Evolutionary conservation across 2,329 filamentous ascomycete genomes (phyloP).

Genomic region (Xylaria multiplex): DNA sequence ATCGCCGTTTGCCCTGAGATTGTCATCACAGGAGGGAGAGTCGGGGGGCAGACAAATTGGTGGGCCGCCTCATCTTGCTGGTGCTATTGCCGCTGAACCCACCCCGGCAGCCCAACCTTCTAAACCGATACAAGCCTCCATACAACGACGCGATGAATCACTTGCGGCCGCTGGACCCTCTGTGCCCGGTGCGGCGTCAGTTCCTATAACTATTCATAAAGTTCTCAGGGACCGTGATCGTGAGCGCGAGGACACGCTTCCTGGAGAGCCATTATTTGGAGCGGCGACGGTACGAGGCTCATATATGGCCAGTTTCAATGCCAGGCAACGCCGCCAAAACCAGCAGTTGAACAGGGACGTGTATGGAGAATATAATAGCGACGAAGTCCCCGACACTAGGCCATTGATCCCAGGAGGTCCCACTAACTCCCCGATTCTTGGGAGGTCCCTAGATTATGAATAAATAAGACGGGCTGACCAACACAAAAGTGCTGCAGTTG

Average conservation of each 20-base stretch:
- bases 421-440: conserved; percentile 37
- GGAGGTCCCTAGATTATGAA: conserved; percentile 8
- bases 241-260: not conserved
- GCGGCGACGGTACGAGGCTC: conserved; percentile 42
- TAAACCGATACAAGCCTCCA: too few species aligned
- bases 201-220: conserved; percentile 5
- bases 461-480: not conserved
- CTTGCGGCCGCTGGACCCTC: too few species aligned
- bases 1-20: conserved; percentile 67
- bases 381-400: not conserved
- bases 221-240: not conserved
- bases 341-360: conserved; percentile 32
- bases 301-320: conserved; percentile 44
- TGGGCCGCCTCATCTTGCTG: conserved; percentile 33
- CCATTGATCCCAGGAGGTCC: conserved; percentile 34
- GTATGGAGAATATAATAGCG: conserved; percentile 42
- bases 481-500: not conserved
- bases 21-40: conserved; percentile 56
- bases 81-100: conserved; percentile 27
- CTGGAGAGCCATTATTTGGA: conserved; percentile 28
- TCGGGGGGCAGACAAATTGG: conserved; percentile 37
- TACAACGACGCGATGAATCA: too few species aligned
- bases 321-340: conserved; percentile 42
- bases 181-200: not conserved
- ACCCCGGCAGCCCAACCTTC: conserved; percentile 13